Evolutionary conservation across 768 basidiomycete genomes (phyloP).

Genomic region (Termitomyces titanicus): DNA sequence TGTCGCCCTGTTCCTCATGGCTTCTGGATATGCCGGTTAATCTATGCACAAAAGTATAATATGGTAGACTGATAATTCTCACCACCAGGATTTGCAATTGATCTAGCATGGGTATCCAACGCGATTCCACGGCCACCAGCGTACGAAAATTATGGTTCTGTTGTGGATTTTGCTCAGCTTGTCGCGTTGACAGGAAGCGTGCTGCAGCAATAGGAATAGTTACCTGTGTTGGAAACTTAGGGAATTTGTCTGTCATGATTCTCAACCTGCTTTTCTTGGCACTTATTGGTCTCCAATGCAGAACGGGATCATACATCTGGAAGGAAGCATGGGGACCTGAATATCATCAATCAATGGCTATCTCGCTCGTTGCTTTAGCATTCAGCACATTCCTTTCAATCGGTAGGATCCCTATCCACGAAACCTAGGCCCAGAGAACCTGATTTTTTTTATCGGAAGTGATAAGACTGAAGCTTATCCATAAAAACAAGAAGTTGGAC

Average conservation of each 20-base stretch:
- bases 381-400: slow-evolving; percentile 29
- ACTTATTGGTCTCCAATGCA: slow-evolving; percentile 14
- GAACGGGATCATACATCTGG: slow-evolving; percentile 60
- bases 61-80: neutral
- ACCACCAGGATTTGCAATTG: slow-evolving; percentile 36
- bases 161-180: neutral
- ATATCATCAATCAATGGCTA: slow-evolving; percentile 60
- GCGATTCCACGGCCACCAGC: slow-evolving; percentile 59
- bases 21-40: slow-evolving; percentile 41
- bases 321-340: slow-evolving; percentile 51
- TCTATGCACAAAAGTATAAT: neutral
- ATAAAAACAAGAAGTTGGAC: slow-evolving; percentile 48
- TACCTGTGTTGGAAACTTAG: slow-evolving; percentile 52
- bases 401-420: slow-evolving; percentile 18
- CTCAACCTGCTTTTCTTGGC: neutral
- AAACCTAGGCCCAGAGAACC: neutral
- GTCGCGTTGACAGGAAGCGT: slow-evolving; percentile 32
- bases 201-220: slow-evolving; percentile 60
- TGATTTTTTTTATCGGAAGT: slow-evolving; percentile 19
- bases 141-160: slow-evolving; percentile 17
- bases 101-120: slow-evolving; percentile 61
- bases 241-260: slow-evolving; percentile 42
- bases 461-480: slow-evolving; percentile 42
- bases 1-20: slow-evolving; percentile 63
- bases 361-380: slow-evolving; percentile 33